Evolutionary conservation across 805 yeast species (phyloP).

Genomic region (Ogataea henricii): DNA sequence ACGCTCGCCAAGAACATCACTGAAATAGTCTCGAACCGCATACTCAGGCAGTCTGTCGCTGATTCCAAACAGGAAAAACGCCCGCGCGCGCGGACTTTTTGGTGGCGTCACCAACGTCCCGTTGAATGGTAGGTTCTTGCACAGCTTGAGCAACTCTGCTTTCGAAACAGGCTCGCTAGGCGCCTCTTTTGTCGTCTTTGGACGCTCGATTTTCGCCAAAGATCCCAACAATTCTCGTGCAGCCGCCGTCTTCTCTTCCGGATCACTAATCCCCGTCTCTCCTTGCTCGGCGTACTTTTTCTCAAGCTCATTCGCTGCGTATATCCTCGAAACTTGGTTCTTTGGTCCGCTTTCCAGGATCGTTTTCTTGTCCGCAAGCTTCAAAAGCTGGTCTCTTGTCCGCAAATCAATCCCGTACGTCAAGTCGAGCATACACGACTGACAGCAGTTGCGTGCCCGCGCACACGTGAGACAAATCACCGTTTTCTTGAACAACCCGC

Average conservation of each 20-base stretch:
- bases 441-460: conserved; percentile 79
- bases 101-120: conserved; percentile 51
- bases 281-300: conserved; percentile 31
- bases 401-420: conserved; percentile 79
- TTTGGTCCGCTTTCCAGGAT: conserved; percentile 38
- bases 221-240: conserved; percentile 52
- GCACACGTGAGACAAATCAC: conserved; percentile 81
- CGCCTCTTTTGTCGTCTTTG: background rate
- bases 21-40: conserved; percentile 52
- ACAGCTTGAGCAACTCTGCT: conserved; percentile 51
- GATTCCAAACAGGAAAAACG: conserved; percentile 77
- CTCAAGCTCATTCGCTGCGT: conserved; percentile 52
- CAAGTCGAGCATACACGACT: conserved; percentile 81
- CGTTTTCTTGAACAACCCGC: conserved; percentile 56
- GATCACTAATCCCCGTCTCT: conserved; percentile 27
- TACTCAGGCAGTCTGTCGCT: conserved; percentile 68
- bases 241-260: conserved; percentile 24
- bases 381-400: conserved; percentile 77
- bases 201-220: conserved; percentile 6
- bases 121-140: conserved; percentile 67
- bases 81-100: conserved; percentile 37
- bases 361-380: conserved; percentile 48
- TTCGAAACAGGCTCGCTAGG: conserved; percentile 24
- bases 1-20: conserved; percentile 27
- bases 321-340: conserved; percentile 48